phyloP scores from a whole-genome alignment of 2,329 filamentous ascomycete species.

The Phialocephala sp. region DNA sequence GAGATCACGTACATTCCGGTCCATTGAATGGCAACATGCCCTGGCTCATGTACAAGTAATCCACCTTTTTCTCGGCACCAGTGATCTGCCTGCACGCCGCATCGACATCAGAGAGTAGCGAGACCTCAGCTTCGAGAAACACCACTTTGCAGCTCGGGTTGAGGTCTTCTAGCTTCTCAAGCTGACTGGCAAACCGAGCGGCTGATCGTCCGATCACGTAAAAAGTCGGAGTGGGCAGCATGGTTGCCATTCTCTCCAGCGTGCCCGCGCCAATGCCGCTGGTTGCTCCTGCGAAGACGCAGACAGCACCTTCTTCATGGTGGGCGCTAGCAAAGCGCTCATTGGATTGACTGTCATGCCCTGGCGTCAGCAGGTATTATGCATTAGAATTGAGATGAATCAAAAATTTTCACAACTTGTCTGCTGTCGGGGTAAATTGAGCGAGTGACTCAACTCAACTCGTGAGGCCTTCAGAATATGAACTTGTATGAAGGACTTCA shows the following conservation, averaged over 20 bases:
- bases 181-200: slow-evolving; percentile 40
- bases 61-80: slow-evolving; percentile 48
- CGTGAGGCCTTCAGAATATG: too few species aligned
- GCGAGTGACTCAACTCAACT: too few species aligned
- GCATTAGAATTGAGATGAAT: too few species aligned
- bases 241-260: slow-evolving; percentile 19
- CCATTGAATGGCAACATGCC: slow-evolving; percentile 42
- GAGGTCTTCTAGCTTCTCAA: slow-evolving; percentile 47
- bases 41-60: slow-evolving; percentile 52
- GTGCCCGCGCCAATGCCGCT: slow-evolving; percentile 50
- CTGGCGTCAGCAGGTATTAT: too few species aligned
- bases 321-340: background rate
- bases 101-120: slow-evolving; percentile 55
- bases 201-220: slow-evolving; percentile 57
- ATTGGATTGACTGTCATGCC: background rate
- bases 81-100: slow-evolving; percentile 50
- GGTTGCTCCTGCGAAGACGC: slow-evolving; percentile 56
- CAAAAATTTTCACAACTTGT: too few species aligned
- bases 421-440: too few species aligned
- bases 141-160: slow-evolving; percentile 50
- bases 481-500: too few species aligned
- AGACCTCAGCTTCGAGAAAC: slow-evolving; percentile 55
- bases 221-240: slow-evolving; percentile 35
- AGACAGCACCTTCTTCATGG: slow-evolving; percentile 40
- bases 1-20: slow-evolving; percentile 26